These are phyloP conservation scores for Helotiales sp. DNA, from an alignment of 2,329 filamentous ascomycete genomes.

Conservation along the genomic window DNA sequence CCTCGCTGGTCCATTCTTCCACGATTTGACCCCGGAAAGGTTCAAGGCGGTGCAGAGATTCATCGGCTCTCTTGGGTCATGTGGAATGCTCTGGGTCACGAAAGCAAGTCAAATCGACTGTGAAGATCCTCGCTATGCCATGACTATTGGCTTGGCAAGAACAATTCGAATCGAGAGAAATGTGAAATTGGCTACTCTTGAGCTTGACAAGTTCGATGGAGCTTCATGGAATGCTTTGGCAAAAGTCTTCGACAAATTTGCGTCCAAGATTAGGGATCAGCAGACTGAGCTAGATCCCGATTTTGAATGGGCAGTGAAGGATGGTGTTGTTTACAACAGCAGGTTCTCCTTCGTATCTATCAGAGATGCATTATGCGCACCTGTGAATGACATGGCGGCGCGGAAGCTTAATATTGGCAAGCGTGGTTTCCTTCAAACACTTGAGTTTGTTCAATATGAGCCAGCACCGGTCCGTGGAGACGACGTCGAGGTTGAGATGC, in stretches of 20 bases:
- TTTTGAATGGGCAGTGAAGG: background rate
- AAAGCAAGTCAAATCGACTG: slow-evolving; percentile 26
- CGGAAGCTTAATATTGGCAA: slow-evolving; percentile 1
- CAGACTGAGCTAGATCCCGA: background rate
- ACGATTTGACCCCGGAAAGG: background rate
- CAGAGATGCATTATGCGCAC: slow-evolving; percentile 10
- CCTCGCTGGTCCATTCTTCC: background rate
- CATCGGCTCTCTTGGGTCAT: background rate
- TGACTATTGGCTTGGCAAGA: slow-evolving; percentile 36
- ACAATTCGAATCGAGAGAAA: slow-evolving; percentile 21
- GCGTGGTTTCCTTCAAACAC: slow-evolving; percentile 3
- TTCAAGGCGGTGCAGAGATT: background rate
- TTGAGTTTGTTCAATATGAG: background rate
- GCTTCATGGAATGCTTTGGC: background rate
- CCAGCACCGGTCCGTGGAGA: background rate
- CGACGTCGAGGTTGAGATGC: slow-evolving; percentile 1
- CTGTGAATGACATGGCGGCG: slow-evolving; percentile 4
- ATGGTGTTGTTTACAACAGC: background rate
- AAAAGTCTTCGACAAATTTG: slow-evolving; percentile 5
- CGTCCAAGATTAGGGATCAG: background rate
- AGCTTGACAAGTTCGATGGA: slow-evolving; percentile 4
- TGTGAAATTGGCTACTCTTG: slow-evolving; percentile 15
- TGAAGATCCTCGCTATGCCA: slow-evolving; percentile 34
- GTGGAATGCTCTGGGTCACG: slow-evolving; percentile 37
- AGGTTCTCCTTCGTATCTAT: background rate